phyloP scores from a whole-genome alignment of 2,329 filamentous ascomycete species.

The Thelonectria discophora region DNA sequence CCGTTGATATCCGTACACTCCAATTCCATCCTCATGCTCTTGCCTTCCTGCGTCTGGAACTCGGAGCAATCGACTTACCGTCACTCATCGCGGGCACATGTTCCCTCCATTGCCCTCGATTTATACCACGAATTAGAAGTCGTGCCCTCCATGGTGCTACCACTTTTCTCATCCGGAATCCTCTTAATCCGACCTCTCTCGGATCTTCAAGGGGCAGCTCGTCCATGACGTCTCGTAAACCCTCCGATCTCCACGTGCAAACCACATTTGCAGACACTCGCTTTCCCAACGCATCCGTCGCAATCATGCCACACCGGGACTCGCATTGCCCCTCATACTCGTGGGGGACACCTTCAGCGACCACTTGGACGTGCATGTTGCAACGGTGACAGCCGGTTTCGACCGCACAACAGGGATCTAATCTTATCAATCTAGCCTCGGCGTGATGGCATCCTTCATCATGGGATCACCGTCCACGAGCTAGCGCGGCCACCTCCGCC shows the following conservation, averaged over 20 bases:
- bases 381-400: slow-evolving; percentile 29
- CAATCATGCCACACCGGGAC: slow-evolving; percentile 11
- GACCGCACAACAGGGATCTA: slow-evolving; percentile 42
- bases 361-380: slow-evolving; percentile 7
- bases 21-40: not conserved
- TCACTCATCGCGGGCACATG: not conserved
- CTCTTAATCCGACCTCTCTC: slow-evolving; percentile 3
- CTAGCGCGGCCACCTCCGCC: slow-evolving; percentile 40
- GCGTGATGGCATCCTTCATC: slow-evolving; percentile 36
- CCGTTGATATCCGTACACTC: not conserved
- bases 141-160: not conserved
- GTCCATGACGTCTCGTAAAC: slow-evolving; percentile 9
- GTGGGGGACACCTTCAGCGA: not conserved
- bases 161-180: not conserved
- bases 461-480: slow-evolving; percentile 40
- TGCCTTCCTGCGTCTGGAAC: not conserved
- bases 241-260: slow-evolving; percentile 14
- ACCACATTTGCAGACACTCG: not conserved
- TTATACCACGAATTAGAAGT: not conserved
- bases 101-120: not conserved
- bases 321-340: not conserved
- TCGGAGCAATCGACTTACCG: not conserved
- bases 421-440: slow-evolving; percentile 51
- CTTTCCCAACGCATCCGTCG: slow-evolving; percentile 1
- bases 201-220: not conserved